Evolutionary conservation across 192 early-diverging fungal species (phyloP), one percentile per base, ranked within the genome.

Genomic region (Lunasporangiospora selenospora): DNA sequence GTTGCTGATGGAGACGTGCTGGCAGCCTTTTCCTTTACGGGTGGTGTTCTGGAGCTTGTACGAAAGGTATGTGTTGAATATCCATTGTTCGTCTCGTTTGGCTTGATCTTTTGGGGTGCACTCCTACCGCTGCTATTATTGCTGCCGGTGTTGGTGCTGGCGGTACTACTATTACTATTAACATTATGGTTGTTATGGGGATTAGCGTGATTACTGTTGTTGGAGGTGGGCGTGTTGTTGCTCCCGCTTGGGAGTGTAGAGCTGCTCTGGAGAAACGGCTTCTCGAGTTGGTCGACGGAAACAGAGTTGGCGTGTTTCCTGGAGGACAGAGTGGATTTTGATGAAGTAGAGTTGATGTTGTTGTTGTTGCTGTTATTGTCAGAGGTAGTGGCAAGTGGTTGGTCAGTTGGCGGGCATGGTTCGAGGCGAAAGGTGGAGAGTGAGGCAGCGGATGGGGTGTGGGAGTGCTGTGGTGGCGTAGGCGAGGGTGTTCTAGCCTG

Each of bases 291-390:
- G 8, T 53, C 30, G 7, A 73, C 61, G 23, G 69, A 73, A 34
- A 73, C 47, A 6, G 69, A 73, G 49, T 36, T 73, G n/a, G 69
- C 36, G 29, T 73, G 69, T 31, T 73, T 73, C 23, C 61, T 53
- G 13, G 67, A 49, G 26, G 42, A 10, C 33, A 23, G 18, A 19
- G 11, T 30, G 34, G 36, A 30, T 42, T 38, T n/a, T 32, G n/a
- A 37, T 34, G 50, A 34, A 24, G 26, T 13, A 32, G 15, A 26
- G 21, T 47, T 11, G 45, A 12, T 29, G 42, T 12, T 41, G 58
- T 49, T 61, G 52, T 38, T 53, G 31, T 24, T 53, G n/a, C 24
- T 38, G n/a, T n/a, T n/a, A n/a, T n/a, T n/a, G n/a, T n/a, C n/a
- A n/a, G n/a, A n/a, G n/a, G n/a, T n/a, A n/a, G n/a, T n/a, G n/a